Base-by-base conservation (phyloP, 805 yeast genomes). In the Limtongia smithiae region DNA sequence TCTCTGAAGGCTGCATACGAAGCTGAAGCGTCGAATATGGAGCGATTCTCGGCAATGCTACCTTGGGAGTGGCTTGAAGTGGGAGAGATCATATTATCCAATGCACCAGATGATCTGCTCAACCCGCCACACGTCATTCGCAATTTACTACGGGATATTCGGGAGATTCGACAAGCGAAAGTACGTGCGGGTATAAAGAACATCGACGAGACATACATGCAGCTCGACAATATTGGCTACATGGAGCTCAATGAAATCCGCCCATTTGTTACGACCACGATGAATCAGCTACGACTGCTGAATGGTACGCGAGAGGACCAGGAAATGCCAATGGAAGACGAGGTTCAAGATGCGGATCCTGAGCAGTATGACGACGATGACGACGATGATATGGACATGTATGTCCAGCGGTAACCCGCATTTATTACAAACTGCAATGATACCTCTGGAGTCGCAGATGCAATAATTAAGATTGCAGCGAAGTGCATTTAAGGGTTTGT, bases 21-120 rank as follows among this genome's bases (percentile, higher is more conserved):
- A 18, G 82, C 77, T 52, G 97, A 91, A 62, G 69, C 79, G 30
- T 70, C 71, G 4, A 64, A 76, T 47, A 74, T 79, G 1, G 74
- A 75, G 30, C 70, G 77, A 51, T 91, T 91, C 62, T 77, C 87
- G 47, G 68, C 72, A 6, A 41, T 44, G 30, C 67, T 91, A 42
- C 97, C 97, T 0, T 82, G 83, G 81, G 79, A 83, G 63, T 93
- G 98, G 98, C 71, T 89, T 20, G 95, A 91, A 43, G 63, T 84
- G 1, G 78, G 91, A 3, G 85, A 83, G 58, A 73, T 83, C 11
- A 68, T 91, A 41, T 72, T 91, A 4, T 72, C 41, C 3, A 73
- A 72, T 37, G 95, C 96, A 1, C 60, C 83, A 0, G 95, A 90
- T 59, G 97, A 93, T 65, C 70, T 89, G 46, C 69, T 72, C 12